A percentile compares a stretch with the other conserved stretches of the same genome.
These are phyloP conservation scores for Candida schatavii DNA, from an alignment of 805 yeast genomes.

Conservation along the genomic window DNA sequence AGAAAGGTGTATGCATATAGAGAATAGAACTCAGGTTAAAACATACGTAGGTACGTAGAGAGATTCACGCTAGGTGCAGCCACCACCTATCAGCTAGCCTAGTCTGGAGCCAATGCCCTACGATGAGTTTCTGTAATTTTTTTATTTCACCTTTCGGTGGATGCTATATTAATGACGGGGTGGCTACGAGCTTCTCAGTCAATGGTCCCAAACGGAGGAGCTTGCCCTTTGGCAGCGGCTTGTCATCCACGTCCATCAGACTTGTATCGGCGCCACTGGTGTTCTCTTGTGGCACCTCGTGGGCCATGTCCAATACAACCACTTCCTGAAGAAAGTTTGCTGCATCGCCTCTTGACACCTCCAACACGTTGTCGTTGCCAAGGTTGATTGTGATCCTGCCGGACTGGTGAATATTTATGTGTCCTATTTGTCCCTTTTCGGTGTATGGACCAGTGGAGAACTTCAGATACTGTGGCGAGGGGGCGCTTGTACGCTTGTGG, in stretches of 20 bases:
- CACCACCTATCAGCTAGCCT: no score
- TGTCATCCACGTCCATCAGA: conserved; percentile 6
- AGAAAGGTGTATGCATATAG: conserved; percentile 2
- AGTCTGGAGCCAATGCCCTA: no score
- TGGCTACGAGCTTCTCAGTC: conserved; percentile 28
- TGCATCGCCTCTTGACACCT: conserved; percentile 69
- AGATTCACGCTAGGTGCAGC: no score
- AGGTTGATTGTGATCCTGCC: conserved; percentile 76
- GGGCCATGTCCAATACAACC: conserved; percentile 47
- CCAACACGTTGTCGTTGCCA: conserved; percentile 63
- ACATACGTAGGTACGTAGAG: no score
- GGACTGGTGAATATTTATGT: conserved; percentile 73
- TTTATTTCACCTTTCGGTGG: no score
- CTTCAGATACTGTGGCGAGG: conserved; percentile 2
- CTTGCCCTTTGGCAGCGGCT: conserved; percentile 16
- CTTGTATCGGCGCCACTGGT: conserved; percentile 20
- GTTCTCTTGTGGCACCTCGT: conserved; percentile 23
- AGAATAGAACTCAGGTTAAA: neutral
- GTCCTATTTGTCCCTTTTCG: conserved; percentile 62
- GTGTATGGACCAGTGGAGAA: conserved; percentile 6
- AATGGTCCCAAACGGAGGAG: conserved; percentile 28
- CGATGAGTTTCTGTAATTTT: no score
- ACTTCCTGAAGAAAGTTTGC: conserved; percentile 72
- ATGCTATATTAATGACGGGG: conserved; percentile 17
- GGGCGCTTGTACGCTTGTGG: neutral